A percentile compares a stretch with the other conserved stretches of the same genome.
Evolutionary conservation across 2,329 filamentous ascomycete species (phyloP).

Genomic region (Orbilia javanica): DNA sequence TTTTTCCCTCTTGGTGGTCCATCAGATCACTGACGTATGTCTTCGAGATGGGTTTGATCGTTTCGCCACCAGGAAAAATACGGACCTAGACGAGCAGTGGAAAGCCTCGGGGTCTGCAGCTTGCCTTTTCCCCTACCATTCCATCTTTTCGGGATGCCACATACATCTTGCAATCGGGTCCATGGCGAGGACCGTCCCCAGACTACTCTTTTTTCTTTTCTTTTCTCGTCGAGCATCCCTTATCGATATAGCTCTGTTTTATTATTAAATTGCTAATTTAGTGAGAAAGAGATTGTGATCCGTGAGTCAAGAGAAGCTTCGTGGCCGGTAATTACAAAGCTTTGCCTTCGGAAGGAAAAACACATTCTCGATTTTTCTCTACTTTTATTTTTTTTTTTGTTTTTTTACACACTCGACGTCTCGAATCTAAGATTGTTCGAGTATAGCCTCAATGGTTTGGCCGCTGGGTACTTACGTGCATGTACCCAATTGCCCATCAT

Average conservation of each 20-base stretch:
- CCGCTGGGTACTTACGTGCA: neutral
- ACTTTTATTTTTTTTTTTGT: too few species aligned
- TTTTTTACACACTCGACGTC: neutral
- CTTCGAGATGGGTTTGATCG: conserved; percentile 18
- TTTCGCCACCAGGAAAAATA: conserved; percentile 38
- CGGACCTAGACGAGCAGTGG: conserved; percentile 50
- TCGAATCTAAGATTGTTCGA: conserved; percentile 18
- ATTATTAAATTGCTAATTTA: conserved; percentile 27
- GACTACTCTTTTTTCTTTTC: neutral
- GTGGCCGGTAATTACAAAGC: conserved; percentile 22
- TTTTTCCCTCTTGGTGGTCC: conserved; percentile 5
- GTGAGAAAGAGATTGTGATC: conserved; percentile 16
- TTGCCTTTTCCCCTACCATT: conserved; percentile 33
- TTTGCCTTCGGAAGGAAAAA: conserved; percentile 25
- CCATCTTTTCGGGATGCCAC: conserved; percentile 35
- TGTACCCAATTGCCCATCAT: conserved; percentile 11
- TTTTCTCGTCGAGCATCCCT: conserved; percentile 1
- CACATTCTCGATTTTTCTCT: neutral
- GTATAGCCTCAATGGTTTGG: conserved; percentile 16
- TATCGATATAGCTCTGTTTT: conserved; percentile 43
- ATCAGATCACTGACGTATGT: conserved; percentile 53
- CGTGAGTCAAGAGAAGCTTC: conserved; percentile 30
- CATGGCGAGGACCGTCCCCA: neutral
- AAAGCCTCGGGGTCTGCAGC: conserved; percentile 33
- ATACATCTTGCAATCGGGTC: conserved; percentile 1